A percentile compares a stretch with the other conserved stretches of the same genome.
Conservation (phyloP, 1,139 yeast species). For the Blastobotrys serpentis region DNA sequence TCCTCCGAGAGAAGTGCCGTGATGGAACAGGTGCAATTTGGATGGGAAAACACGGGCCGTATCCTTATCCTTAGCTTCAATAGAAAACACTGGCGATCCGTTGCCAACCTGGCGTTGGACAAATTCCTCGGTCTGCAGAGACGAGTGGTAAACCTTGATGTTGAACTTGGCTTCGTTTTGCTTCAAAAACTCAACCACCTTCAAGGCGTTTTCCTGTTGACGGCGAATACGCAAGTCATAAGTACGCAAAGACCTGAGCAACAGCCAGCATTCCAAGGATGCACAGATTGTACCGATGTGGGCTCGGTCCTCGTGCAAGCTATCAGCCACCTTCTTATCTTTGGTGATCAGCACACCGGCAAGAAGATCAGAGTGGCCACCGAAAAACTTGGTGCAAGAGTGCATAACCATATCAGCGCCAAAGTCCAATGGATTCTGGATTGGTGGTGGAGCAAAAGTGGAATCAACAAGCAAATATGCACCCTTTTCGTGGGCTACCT, state of each 20-base stretch:
- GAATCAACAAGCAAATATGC: constrained; percentile 75
- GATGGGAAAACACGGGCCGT: constrained; percentile 67
- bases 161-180: constrained; percentile 51
- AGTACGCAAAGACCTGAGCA: constrained; percentile 78
- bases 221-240: constrained; percentile 64
- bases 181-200: constrained; percentile 57
- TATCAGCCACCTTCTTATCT: constrained; percentile 46
- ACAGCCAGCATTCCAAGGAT: constrained; percentile 69
- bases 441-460: constrained; percentile 92
- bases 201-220: constrained; percentile 65
- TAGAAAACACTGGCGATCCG: constrained; percentile 73
- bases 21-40: constrained; percentile 68
- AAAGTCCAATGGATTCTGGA: constrained; percentile 72
- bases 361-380: constrained; percentile 89
- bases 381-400: constrained; percentile 88
- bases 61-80: constrained; percentile 51
- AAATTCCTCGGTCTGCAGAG: constrained; percentile 65
- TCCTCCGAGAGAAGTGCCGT: constrained; percentile 94
- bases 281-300: constrained; percentile 76
- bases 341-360: constrained; percentile 77
- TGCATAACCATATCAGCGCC: constrained; percentile 87
- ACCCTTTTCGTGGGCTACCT: constrained; percentile 65
- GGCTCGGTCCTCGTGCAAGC: constrained; percentile 59
- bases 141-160: constrained; percentile 61
- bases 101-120: constrained; percentile 62